A percentile compares a stretch with the other conserved stretches of the same genome.
Evolutionary conservation across 305 asterid genomes (phyloP).

Genomic region (Fraxinus greggii): DNA sequence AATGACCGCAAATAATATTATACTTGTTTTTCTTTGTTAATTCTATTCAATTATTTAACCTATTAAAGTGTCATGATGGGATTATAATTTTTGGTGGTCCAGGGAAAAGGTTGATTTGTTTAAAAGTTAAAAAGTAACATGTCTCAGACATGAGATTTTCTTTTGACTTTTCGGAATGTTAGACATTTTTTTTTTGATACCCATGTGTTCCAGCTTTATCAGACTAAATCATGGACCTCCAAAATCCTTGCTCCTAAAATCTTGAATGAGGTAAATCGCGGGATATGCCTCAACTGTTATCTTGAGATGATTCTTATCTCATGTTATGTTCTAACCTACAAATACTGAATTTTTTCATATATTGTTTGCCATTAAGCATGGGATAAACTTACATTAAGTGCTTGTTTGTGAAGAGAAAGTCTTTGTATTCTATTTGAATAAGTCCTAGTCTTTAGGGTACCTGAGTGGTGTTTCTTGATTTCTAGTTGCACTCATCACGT

Average conservation of each 20-base stretch:
- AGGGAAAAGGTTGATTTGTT: not conserved
- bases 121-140: not conserved
- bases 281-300: too few relatives aligned
- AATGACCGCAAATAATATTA: too few relatives aligned
- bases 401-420: not conserved
- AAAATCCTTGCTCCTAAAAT: too few relatives aligned
- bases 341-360: slow-evolving; percentile 10
- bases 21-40: not conserved
- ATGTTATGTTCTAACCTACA: not conserved
- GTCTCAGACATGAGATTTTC: not conserved
- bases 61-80: not conserved
- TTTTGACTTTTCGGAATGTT: not conserved
- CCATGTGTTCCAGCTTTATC: too few relatives aligned
- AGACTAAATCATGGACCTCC: too few relatives aligned
- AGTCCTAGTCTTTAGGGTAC: too few relatives aligned
- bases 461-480: too few relatives aligned
- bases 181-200: not conserved
- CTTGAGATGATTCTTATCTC: slow-evolving; percentile 4
- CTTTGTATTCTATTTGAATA: too few relatives aligned
- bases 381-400: not conserved
- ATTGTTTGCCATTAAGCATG: slow-evolving; percentile 10
- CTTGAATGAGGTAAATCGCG: too few relatives aligned
- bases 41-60: too few relatives aligned
- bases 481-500: too few relatives aligned
- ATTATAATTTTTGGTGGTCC: not conserved